These are phyloP conservation scores for Aspergillus candidus DNA, from an alignment of 2,329 filamentous ascomycete genomes.

Conservation along the genomic window DNA sequence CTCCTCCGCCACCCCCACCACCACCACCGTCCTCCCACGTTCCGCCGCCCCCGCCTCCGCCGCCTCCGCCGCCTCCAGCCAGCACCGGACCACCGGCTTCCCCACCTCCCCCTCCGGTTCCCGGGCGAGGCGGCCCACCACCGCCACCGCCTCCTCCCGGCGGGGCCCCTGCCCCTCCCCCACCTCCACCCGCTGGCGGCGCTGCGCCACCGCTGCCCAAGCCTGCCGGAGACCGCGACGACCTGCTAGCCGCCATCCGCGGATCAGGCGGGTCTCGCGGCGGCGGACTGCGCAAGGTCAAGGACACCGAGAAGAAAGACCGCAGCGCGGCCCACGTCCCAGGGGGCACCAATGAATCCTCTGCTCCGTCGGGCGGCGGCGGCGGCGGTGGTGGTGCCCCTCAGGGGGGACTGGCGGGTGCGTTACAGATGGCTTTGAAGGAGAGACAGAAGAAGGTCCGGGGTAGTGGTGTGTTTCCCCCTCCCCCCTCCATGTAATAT, in stretches of 20 bases:
- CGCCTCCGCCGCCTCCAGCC: conserved; percentile 24
- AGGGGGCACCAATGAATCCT: conserved; percentile 52
- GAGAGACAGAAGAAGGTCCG: conserved; percentile 91
- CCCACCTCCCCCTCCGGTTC: conserved; percentile 12
- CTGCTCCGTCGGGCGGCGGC: conserved; percentile 45
- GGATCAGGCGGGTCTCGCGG: conserved; percentile 51
- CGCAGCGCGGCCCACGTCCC: conserved; percentile 41
- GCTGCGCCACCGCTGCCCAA: conserved; percentile 42
- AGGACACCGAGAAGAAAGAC: conserved; percentile 42
- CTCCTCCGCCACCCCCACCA: conserved; percentile 40
- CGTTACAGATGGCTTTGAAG: conserved; percentile 68
- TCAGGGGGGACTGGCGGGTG: conserved; percentile 67
- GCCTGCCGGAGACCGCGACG: conserved; percentile 34
- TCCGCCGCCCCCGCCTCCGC: conserved; percentile 33
- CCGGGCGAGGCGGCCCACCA: conserved; percentile 25
- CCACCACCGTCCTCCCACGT: conserved; percentile 32
- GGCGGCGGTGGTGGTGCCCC: conserved; percentile 48
- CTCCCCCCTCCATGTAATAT: not conserved
- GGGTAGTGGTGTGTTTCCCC: conserved; percentile 71
- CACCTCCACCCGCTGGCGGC: conserved; percentile 37
- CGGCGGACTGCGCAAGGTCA: conserved; percentile 42
- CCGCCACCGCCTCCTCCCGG: conserved; percentile 44
- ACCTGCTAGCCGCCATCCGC: conserved; percentile 44
- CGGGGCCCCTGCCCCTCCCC: conserved; percentile 41
- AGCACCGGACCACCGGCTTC: too few species aligned